Percentiles rank a stretch among this genome's conserved stretches.
These are phyloP conservation scores for Avena sativa DNA, from an alignment of 176 grass and related monocot species.

Conservation along the genomic window DNA sequence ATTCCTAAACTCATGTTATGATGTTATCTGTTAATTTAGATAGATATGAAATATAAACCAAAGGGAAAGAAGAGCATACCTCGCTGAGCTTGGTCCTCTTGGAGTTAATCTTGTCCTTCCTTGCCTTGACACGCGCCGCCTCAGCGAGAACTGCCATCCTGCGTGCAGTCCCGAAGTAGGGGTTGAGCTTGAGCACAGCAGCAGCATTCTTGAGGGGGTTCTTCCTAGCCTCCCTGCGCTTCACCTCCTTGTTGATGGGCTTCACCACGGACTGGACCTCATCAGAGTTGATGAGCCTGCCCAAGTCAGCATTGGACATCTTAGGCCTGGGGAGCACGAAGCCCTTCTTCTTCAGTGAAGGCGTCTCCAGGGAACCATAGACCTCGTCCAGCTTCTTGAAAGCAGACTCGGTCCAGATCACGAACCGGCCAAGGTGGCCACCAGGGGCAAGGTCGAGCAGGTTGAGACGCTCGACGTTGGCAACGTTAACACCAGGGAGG, in stretches of 20 bases:
- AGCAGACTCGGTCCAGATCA: slow-evolving; percentile 90
- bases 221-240: slow-evolving; percentile 70
- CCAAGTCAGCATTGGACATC: slow-evolving; percentile 78
- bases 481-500: slow-evolving; percentile 76
- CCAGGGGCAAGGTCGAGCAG: slow-evolving; percentile 85
- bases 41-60: neutral
- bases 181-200: slow-evolving; percentile 80
- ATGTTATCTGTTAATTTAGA: neutral
- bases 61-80: slow-evolving; percentile 28
- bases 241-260: slow-evolving; percentile 83
- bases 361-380: slow-evolving; percentile 68
- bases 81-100: slow-evolving; percentile 64
- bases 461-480: slow-evolving; percentile 88
- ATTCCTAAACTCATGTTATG: neutral
- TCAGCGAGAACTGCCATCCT: slow-evolving; percentile 86
- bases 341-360: slow-evolving; percentile 77
- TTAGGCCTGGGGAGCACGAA: slow-evolving; percentile 83
- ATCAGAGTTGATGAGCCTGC: slow-evolving; percentile 86
- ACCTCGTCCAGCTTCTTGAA: slow-evolving; percentile 91
- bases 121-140: slow-evolving; percentile 68
- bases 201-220: slow-evolving; percentile 82
- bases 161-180: slow-evolving; percentile 69
- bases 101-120: slow-evolving; percentile 75
- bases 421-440: slow-evolving; percentile 82
- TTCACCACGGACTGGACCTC: slow-evolving; percentile 89